phyloP scores from a whole-genome alignment of 129 eudicot genomes.

The Pittosporum tobira region DNA sequence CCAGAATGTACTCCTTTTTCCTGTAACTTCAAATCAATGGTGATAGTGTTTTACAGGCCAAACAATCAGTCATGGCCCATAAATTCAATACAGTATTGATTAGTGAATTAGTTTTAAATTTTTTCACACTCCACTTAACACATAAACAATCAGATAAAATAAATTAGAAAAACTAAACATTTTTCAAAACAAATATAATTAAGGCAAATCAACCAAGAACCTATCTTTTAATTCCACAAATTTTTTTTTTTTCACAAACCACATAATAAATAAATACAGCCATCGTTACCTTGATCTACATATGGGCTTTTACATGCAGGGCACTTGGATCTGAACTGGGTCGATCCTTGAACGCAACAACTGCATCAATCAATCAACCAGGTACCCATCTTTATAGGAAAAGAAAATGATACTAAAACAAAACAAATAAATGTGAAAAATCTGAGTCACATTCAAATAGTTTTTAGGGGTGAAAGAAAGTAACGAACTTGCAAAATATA shows the following conservation, averaged over 20 bases:
- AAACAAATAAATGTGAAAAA: no score
- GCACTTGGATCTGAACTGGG: conserved; percentile 35
- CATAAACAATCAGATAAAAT: background rate
- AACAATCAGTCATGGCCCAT: no score
- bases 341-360: conserved; percentile 33
- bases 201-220: no score
- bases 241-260: no score
- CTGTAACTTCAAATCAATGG: no score
- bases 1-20: no score
- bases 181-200: background rate
- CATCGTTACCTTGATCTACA: conserved; percentile 34
- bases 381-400: background rate
- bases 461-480: background rate
- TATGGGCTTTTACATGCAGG: conserved; percentile 49
- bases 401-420: background rate
- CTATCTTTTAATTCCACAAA: no score
- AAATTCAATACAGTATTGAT: no score
- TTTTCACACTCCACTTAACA: background rate
- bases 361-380: conserved; percentile 20
- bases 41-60: no score
- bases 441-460: background rate
- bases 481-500: conserved; percentile 59
- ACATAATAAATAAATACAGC: no score
- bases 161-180: background rate
- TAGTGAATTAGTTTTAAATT: background rate